These are phyloP conservation scores for Zygosaccharomyces rouxii DNA, from an alignment of 805 yeast species.

Conservation along the genomic window DNA sequence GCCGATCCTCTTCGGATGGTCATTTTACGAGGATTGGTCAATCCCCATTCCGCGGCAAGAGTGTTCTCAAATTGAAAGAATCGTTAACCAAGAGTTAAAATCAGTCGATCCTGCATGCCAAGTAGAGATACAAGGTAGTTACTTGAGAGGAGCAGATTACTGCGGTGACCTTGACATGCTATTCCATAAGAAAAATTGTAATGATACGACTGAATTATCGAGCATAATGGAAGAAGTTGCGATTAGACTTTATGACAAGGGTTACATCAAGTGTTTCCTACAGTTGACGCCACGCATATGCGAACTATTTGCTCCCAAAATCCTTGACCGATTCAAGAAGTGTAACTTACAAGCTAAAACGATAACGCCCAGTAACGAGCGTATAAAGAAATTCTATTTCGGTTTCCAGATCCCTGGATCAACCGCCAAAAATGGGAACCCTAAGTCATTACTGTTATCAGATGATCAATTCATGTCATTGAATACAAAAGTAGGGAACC, in stretches of 20 bases:
- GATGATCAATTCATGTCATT: slow-evolving; percentile 25
- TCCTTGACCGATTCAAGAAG: slow-evolving; percentile 13
- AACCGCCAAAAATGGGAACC: not conserved
- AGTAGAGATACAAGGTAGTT: slow-evolving; percentile 33
- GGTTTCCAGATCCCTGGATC: slow-evolving; percentile 18
- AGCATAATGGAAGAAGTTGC: slow-evolving; percentile 21
- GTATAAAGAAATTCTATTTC: slow-evolving; percentile 20
- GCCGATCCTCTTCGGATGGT: slow-evolving; percentile 32
- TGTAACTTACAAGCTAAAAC: slow-evolving; percentile 7
- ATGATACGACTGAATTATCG: slow-evolving; percentile 22
- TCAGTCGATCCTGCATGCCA: slow-evolving; percentile 18
- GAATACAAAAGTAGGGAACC: slow-evolving; percentile 10
- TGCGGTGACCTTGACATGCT: slow-evolving; percentile 35
- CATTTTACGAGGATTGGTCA: slow-evolving; percentile 33
- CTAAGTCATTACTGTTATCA: slow-evolving; percentile 6
- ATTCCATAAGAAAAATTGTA: slow-evolving; percentile 26
- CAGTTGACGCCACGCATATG: slow-evolving; percentile 18
- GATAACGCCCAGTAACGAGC: slow-evolving; percentile 5
- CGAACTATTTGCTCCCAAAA: slow-evolving; percentile 8
- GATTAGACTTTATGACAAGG: slow-evolving; percentile 14
- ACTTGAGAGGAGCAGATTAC: slow-evolving; percentile 21
- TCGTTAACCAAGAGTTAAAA: slow-evolving; percentile 16
- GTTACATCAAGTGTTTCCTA: slow-evolving; percentile 28
- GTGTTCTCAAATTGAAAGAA: slow-evolving; percentile 21
- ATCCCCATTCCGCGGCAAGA: slow-evolving; percentile 24